Percentiles rank a stretch among this genome's conserved stretches.
phyloP scores from a whole-genome alignment of 495 filamentous ascomycete species.

The Aspergillus asperescens region DNA sequence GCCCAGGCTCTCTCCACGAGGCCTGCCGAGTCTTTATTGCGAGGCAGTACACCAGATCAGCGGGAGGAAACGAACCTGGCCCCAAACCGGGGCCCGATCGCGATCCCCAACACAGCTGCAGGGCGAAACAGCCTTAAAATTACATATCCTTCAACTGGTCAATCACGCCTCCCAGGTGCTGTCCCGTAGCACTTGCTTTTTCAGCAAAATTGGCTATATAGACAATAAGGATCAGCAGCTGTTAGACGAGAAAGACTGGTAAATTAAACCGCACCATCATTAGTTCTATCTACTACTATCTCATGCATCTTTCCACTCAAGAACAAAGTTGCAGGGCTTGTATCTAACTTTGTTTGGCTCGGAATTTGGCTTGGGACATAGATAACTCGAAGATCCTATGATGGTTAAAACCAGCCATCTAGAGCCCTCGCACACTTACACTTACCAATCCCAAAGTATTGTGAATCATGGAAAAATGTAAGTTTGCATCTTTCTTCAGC shows the following conservation, averaged over 20 bases:
- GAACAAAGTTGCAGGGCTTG: conserved; percentile 31
- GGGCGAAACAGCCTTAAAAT: background rate
- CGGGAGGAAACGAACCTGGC: too few relatives aligned
- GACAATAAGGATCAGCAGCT: conserved; percentile 19
- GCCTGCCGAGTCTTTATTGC: too few relatives aligned
- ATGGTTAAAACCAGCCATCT: conserved; percentile 13
- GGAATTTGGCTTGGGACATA: conserved; percentile 26
- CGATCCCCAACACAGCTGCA: too few relatives aligned
- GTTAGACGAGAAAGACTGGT: conserved; percentile 5
- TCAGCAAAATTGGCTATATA: conserved; percentile 27
- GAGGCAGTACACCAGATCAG: too few relatives aligned
- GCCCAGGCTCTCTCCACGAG: too few relatives aligned
- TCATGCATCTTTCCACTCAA: conserved; percentile 29
- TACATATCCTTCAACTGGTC: conserved; percentile 30
- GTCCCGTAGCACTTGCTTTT: conserved; percentile 21
- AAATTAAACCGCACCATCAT: conserved; percentile 23
- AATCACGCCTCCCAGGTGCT: conserved; percentile 19
- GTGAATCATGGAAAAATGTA: conserved; percentile 31
- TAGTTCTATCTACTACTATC: conserved; percentile 29
- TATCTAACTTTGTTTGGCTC: conserved; percentile 25
- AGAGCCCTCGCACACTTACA: conserved; percentile 4
- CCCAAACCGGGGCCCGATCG: too few relatives aligned
- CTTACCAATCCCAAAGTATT: conserved; percentile 30
- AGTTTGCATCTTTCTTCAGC: conserved; percentile 29
- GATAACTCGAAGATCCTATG: conserved; percentile 26